Evolutionary conservation across 495 filamentous ascomycete genomes (phyloP).

Genomic region (Cercophora scortea): DNA sequence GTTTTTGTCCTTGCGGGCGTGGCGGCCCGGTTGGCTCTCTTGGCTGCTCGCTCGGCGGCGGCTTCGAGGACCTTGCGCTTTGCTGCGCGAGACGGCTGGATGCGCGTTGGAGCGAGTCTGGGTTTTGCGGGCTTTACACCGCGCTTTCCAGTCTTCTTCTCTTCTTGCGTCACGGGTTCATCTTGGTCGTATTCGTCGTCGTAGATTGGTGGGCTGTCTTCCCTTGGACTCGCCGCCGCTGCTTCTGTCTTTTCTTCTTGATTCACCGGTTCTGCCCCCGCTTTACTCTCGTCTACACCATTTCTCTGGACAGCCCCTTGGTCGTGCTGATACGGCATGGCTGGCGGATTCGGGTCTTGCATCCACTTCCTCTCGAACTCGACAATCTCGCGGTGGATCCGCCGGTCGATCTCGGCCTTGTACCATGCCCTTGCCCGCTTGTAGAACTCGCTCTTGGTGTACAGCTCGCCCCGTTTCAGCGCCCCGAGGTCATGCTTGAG

Average conservation of each 20-base stretch:
- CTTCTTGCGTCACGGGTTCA: neutral
- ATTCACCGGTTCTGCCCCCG: neutral
- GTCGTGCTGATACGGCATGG: no score
- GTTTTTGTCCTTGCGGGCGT: neutral
- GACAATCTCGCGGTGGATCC: constrained; percentile 1
- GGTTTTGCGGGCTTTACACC: neutral
- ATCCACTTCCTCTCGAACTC: neutral
- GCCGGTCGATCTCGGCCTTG: constrained; percentile 22
- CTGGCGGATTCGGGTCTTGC: neutral
- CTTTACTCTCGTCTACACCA: no score
- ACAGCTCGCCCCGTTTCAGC: constrained; percentile 11
- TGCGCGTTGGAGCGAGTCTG: constrained; percentile 9
- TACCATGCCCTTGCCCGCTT: constrained; percentile 21
- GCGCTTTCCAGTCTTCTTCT: neutral
- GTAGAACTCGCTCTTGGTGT: constrained; percentile 15
- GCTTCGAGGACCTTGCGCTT: constrained; percentile 12
- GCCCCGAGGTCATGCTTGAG: constrained; percentile 14
- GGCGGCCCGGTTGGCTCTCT: no score
- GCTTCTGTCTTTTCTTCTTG: neutral
- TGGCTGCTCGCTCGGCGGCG: neutral
- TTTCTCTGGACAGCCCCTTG: neutral
- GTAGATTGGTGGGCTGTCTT: neutral
- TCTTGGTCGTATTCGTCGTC: neutral
- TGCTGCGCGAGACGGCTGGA: constrained; percentile 17
- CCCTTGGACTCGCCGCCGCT: neutral